These are phyloP conservation scores for Trifolium pratense DNA, from an alignment of 306 rosid species.

Conservation along the genomic window DNA sequence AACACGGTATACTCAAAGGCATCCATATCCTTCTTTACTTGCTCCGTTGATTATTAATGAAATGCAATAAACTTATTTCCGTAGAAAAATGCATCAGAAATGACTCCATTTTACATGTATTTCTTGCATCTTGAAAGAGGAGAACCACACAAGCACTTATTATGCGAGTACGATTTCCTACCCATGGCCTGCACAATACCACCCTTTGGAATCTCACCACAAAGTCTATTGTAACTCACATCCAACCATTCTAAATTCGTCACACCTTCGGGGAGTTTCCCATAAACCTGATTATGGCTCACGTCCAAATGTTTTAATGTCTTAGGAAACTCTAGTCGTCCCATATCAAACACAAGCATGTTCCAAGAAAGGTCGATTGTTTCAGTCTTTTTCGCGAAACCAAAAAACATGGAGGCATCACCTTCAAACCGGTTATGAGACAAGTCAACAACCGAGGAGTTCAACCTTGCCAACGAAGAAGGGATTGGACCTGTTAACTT, in stretches of 20 bases:
- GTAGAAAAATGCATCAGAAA: neutral
- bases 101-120: neutral
- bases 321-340: neutral
- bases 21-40: neutral
- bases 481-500: slow-evolving; percentile 55
- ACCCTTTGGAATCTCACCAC: slow-evolving; percentile 32
- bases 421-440: slow-evolving; percentile 63
- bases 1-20: neutral
- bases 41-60: neutral
- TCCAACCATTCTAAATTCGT: neutral
- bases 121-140: slow-evolving; percentile 27
- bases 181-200: neutral
- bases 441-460: slow-evolving; percentile 36
- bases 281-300: slow-evolving; percentile 16
- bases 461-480: slow-evolving; percentile 37
- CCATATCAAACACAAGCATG: slow-evolving; percentile 1
- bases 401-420: slow-evolving; percentile 60
- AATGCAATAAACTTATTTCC: neutral
- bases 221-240: slow-evolving; percentile 24
- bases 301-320: neutral
- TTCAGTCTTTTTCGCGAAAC: slow-evolving; percentile 36
- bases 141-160: slow-evolving; percentile 21
- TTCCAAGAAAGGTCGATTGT: slow-evolving; percentile 1
- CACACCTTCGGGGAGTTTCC: neutral
- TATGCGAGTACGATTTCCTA: neutral